phyloP scores from a whole-genome alignment of 345 rosid species.

The Hypericum perforatum region DNA sequence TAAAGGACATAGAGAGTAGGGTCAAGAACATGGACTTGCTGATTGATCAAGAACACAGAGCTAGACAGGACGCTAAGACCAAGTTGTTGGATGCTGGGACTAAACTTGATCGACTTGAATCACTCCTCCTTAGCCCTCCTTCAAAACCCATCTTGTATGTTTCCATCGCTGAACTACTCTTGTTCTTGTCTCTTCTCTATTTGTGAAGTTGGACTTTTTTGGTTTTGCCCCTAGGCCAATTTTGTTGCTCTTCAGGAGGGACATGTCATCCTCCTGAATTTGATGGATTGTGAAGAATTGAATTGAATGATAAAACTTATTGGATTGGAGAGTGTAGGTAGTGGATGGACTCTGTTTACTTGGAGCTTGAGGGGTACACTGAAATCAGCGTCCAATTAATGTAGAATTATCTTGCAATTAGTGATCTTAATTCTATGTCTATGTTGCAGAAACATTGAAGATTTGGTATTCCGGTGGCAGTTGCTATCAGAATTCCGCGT shows the following conservation, averaged over 20 bases:
- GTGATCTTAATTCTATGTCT: no score
- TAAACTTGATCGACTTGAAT: conserved; percentile 50
- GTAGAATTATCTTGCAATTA: no score
- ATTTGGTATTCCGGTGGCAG: conserved; percentile 37
- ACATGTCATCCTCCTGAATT: no score
- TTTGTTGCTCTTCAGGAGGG: no score
- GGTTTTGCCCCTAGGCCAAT: no score
- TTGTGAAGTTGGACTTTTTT: background rate
- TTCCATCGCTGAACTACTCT: background rate
- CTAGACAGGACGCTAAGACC: conserved; percentile 21
- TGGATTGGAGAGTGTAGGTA: background rate
- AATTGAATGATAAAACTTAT: background rate
- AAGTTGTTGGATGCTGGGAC: conserved; percentile 40
- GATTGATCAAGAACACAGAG: background rate
- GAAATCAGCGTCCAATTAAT: no score
- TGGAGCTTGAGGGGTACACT: no score
- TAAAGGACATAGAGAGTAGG: conserved; percentile 34
- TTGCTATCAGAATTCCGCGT: conserved; percentile 29
- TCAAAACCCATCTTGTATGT: conserved; percentile 38
- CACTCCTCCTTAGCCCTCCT: conserved; percentile 49
- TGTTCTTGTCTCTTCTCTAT: background rate
- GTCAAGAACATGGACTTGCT: conserved; percentile 16
- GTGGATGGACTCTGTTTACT: background rate
- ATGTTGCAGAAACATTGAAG: conserved; percentile 34
- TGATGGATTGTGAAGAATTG: no score